phyloP scores from a whole-genome alignment of 345 rosid species.

The Erodium maritimum region DNA sequence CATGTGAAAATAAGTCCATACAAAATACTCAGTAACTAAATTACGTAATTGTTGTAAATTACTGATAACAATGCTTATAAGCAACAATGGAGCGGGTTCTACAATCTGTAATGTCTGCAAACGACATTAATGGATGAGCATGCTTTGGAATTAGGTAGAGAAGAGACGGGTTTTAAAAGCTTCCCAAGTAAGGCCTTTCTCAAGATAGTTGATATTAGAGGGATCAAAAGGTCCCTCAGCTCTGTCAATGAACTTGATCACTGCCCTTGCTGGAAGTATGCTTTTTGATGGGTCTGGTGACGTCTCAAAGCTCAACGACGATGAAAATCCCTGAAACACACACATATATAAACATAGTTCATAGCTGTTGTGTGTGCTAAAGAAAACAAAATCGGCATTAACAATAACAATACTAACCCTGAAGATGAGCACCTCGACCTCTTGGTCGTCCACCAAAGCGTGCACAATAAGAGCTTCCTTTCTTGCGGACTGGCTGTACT shows the following conservation, averaged over 20 bases:
- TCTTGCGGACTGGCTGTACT: conserved; percentile 41
- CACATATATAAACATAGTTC: background rate
- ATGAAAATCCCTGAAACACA: conserved; percentile 54
- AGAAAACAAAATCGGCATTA: background rate
- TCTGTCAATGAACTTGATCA: conserved; percentile 50
- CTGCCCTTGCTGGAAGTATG: conserved; percentile 62
- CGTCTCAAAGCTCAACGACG: conserved; percentile 58
- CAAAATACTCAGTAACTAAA: too few relatives aligned
- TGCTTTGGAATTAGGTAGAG: too few relatives aligned
- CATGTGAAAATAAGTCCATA: too few relatives aligned
- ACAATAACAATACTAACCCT: conserved; percentile 24
- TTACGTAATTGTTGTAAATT: too few relatives aligned
- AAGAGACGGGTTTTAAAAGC: background rate
- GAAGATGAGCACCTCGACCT: conserved; percentile 56
- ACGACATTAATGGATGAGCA: too few relatives aligned
- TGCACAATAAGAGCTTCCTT: conserved; percentile 67
- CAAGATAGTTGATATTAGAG: conserved; percentile 44
- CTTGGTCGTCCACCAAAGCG: conserved; percentile 47
- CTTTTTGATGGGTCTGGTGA: conserved; percentile 72
- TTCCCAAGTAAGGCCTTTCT: conserved; percentile 42
- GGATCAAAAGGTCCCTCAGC: conserved; percentile 78
- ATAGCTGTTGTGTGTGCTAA: background rate
- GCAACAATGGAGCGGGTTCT: too few relatives aligned
- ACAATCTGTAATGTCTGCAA: too few relatives aligned
- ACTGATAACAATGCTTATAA: too few relatives aligned